Conservation (phyloP, 345 rosid genomes). For the Heritiera littoralis region DNA sequence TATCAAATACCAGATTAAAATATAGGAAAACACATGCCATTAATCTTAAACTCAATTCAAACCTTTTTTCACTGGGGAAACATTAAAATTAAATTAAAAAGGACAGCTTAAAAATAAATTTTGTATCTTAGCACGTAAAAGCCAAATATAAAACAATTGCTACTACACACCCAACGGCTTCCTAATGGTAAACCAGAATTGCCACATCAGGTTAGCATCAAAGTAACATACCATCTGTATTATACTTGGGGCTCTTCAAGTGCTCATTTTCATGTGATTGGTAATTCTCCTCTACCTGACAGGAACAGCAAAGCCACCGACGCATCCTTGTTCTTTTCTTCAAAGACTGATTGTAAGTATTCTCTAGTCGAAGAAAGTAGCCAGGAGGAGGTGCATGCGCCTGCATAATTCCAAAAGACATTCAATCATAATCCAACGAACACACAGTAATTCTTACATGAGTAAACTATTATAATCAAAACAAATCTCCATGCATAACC, state of each 20-base stretch:
- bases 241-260: slow-evolving; percentile 53
- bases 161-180: not conserved
- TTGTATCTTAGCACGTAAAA: not conserved
- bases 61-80: not conserved
- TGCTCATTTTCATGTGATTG: slow-evolving; percentile 59
- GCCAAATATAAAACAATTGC: not conserved
- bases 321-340: slow-evolving; percentile 88
- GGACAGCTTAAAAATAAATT: not conserved
- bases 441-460: not conserved
- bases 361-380: slow-evolving; percentile 56
- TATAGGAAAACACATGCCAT: not conserved
- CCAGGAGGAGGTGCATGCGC: slow-evolving; percentile 58
- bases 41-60: not conserved
- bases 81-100: not conserved
- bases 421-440: not conserved
- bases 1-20: not conserved
- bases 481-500: not conserved
- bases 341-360: slow-evolving; percentile 46
- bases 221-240: slow-evolving; percentile 57
- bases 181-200: not conserved
- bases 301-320: slow-evolving; percentile 89
- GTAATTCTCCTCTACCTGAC: slow-evolving; percentile 80
- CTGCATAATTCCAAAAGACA: slow-evolving; percentile 35
- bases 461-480: not conserved
- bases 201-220: not conserved